Percentiles rank a stretch among this genome's conserved stretches.
These are phyloP conservation scores for Lyophyllum shimeji DNA, from an alignment of 768 basidiomycete species.

Conservation along the genomic window DNA sequence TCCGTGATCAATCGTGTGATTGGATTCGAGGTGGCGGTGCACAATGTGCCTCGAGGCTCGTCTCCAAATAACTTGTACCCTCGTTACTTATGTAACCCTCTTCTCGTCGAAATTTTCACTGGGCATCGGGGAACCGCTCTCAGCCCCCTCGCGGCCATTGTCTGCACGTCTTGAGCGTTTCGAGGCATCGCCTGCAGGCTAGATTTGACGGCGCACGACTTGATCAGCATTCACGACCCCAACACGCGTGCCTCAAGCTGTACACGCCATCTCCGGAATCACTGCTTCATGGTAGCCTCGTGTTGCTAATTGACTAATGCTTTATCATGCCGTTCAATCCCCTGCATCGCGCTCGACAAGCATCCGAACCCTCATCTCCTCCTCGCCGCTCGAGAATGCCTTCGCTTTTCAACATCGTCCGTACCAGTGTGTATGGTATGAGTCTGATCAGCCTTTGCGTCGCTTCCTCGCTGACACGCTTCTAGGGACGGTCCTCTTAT, in stretches of 20 bases:
- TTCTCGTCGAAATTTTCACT: conserved; percentile 10
- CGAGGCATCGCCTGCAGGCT: not conserved
- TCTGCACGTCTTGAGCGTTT: not conserved
- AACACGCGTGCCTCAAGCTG: conserved; percentile 10
- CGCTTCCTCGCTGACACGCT: conserved; percentile 5
- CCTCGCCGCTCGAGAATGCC: conserved; percentile 54
- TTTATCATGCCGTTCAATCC: conserved; percentile 45
- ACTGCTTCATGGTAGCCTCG: conserved; percentile 46
- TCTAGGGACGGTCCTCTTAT: conserved; percentile 64
- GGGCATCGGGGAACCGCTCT: not conserved
- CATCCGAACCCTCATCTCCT: conserved; percentile 16
- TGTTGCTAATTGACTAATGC: conserved; percentile 33
- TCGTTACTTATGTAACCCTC: conserved; percentile 12
- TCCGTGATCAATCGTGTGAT: conserved; percentile 10
- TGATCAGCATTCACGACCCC: conserved; percentile 13
- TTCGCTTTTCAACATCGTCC: conserved; percentile 68
- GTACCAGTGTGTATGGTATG: conserved; percentile 68
- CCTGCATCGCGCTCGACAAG: conserved; percentile 25
- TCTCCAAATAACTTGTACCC: conserved; percentile 1
- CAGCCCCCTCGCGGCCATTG: not conserved
- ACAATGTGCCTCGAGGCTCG: conserved; percentile 5
- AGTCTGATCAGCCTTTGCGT: conserved; percentile 1
- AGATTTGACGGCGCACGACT: not conserved
- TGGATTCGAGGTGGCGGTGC: conserved; percentile 14
- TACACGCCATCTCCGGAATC: conserved; percentile 12